These are phyloP conservation scores for Phlyctochytrium arcticum DNA, from an alignment of 192 early-diverging fungal genomes.

Conservation along the genomic window DNA sequence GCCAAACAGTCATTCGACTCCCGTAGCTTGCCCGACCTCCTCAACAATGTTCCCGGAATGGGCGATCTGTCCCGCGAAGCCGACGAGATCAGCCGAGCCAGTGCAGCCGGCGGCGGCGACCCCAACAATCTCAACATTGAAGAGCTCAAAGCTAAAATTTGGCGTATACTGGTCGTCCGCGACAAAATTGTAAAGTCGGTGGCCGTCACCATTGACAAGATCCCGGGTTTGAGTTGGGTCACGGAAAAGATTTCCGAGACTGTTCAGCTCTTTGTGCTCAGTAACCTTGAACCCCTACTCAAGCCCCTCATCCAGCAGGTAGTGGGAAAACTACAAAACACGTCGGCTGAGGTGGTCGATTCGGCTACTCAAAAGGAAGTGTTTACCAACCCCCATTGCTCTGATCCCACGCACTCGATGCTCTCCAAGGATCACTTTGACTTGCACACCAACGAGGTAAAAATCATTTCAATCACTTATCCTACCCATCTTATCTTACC, in stretches of 20 bases:
- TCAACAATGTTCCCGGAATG: constrained; percentile 23
- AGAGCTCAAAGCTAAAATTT: constrained; percentile 6
- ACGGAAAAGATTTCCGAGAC: constrained; percentile 25
- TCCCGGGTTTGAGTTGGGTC: constrained; percentile 26
- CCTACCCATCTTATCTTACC: neutral
- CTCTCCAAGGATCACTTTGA: constrained; percentile 31
- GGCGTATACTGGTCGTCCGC: constrained; percentile 7
- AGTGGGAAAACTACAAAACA: constrained; percentile 18
- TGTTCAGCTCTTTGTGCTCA: constrained; percentile 14
- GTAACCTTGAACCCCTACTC: constrained; percentile 22
- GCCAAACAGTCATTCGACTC: neutral
- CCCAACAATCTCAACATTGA: neutral
- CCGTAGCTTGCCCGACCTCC: neutral
- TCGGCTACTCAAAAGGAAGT: constrained; percentile 13
- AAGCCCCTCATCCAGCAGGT: constrained; percentile 17
- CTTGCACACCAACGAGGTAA: constrained; percentile 20
- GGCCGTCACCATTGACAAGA: constrained; percentile 17
- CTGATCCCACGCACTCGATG: constrained; percentile 26
- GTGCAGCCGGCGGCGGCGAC: neutral
- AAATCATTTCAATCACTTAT: neutral
- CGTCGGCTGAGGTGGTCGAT: constrained; percentile 11
- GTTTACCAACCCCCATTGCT: constrained; percentile 23
- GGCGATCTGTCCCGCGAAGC: constrained; percentile 2
- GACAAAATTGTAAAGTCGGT: constrained; percentile 19
- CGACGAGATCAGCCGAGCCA: neutral